Conservation (phyloP, 2,329 filamentous ascomycete genomes). For the Arthrinium puccinioides region DNA sequence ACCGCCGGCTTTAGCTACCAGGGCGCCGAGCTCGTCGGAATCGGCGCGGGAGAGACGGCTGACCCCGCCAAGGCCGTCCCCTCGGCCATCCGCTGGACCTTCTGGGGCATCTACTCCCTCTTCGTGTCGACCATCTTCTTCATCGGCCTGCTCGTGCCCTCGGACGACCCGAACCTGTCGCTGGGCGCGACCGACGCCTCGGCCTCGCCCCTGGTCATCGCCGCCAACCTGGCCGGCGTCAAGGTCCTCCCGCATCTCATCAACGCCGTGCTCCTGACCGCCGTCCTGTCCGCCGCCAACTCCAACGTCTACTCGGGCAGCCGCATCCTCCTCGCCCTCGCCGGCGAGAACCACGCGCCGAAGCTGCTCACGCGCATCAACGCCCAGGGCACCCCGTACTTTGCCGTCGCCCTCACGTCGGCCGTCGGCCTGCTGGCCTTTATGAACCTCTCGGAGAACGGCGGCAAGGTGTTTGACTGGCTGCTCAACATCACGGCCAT, state of each 20-base stretch:
- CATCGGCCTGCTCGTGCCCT: constrained; percentile 64
- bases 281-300: constrained; percentile 72
- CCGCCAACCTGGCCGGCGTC: constrained; percentile 55
- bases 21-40: constrained; percentile 68
- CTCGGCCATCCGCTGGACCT: constrained; percentile 64
- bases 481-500: constrained; percentile 64
- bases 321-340: constrained; percentile 60
- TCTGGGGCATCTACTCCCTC: constrained; percentile 65
- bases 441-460: constrained; percentile 54
- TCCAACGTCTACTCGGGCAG: constrained; percentile 69
- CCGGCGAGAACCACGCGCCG: constrained; percentile 57
- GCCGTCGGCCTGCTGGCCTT: constrained; percentile 58
- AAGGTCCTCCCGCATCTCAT: constrained; percentile 59
- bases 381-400: constrained; percentile 54
- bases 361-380: constrained; percentile 52
- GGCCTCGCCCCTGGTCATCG: constrained; percentile 59
- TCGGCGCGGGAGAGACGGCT: constrained; percentile 70
- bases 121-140: constrained; percentile 62
- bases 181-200: constrained; percentile 45
- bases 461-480: constrained; percentile 62
- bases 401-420: constrained; percentile 49
- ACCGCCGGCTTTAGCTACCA: constrained; percentile 65
- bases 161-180: constrained; percentile 16
- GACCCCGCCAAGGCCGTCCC: constrained; percentile 69
- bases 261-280: constrained; percentile 71